phyloP scores from a whole-genome alignment of 352 stramenopile genomes.

The Globisporangium splendens region DNA sequence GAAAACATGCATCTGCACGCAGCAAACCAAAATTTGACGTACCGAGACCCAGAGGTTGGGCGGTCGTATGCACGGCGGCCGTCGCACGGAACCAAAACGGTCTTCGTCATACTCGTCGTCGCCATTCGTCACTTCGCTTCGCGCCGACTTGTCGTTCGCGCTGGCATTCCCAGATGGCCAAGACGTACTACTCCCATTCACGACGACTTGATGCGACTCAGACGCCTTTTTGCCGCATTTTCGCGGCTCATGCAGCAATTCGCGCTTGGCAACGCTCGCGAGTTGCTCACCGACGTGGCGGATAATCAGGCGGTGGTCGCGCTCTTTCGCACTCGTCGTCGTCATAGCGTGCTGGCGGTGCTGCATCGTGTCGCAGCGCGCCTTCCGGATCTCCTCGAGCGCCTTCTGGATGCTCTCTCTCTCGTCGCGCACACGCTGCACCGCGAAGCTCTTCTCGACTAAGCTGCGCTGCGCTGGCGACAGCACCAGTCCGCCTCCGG shows the following conservation, averaged over 20 bases:
- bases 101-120: constrained; percentile 61
- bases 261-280: constrained; percentile 35
- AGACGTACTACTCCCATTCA: no score
- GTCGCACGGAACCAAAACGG: constrained; percentile 42
- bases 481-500: constrained; percentile 27
- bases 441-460: constrained; percentile 46
- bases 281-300: constrained; percentile 63
- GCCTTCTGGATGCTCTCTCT: constrained; percentile 33
- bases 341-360: neutral
- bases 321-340: constrained; percentile 8
- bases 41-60: constrained; percentile 56
- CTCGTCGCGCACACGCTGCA: constrained; percentile 33
- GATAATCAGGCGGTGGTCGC: constrained; percentile 46
- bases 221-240: constrained; percentile 5
- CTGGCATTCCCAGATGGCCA: neutral
- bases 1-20: neutral
- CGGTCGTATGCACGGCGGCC: constrained; percentile 39
- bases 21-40: constrained; percentile 8
- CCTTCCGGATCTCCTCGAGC: constrained; percentile 30
- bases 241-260: constrained; percentile 16
- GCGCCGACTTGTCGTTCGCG: neutral
- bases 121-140: neutral
- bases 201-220: neutral
- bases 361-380: constrained; percentile 20
- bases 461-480: constrained; percentile 51